phyloP scores from a whole-genome alignment of 1,284 basidiomycete species.

The Apiotrichum veenhuisii region DNA sequence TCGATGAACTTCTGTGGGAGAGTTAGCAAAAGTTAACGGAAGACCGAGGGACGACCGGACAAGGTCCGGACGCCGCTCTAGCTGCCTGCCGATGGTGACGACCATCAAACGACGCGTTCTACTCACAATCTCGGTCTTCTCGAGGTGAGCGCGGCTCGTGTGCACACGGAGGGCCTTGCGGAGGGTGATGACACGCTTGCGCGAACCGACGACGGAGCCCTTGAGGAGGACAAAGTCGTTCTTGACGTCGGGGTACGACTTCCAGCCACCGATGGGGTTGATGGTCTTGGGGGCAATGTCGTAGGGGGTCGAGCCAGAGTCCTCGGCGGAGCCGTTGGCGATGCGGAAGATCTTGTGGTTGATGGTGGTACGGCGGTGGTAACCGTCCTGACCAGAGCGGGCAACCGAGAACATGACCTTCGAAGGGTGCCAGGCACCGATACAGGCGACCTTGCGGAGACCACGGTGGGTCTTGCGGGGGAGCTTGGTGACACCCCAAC shows the following conservation, averaged over 20 bases:
- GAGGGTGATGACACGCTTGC: constrained; percentile 76
- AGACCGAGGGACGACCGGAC: too few species aligned
- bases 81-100: too few species aligned
- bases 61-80: too few species aligned
- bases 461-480: constrained; percentile 99
- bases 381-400: constrained; percentile 99
- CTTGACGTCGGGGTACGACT: constrained; percentile 94
- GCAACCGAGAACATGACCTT: constrained; percentile 99
- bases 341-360: constrained; percentile 87
- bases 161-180: constrained; percentile 41
- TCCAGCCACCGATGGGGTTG: constrained; percentile 99
- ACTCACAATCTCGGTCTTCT: constrained; percentile 96
- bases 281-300: constrained; percentile 93
- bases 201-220: constrained; percentile 89
- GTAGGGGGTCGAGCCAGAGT: constrained; percentile 87
- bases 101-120: too few species aligned
- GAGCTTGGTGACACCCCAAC: constrained; percentile 98
- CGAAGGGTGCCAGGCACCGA: constrained; percentile 98
- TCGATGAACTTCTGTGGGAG: constrained; percentile 95
- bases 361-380: constrained; percentile 96
- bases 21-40: too few species aligned
- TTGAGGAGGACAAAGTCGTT: constrained; percentile 97
- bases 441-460: constrained; percentile 99
- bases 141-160: constrained; percentile 55
- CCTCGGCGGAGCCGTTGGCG: constrained; percentile 71